These are phyloP conservation scores for Solanum peruvianum DNA, from an alignment of 257 asterid species.

Conservation along the genomic window DNA sequence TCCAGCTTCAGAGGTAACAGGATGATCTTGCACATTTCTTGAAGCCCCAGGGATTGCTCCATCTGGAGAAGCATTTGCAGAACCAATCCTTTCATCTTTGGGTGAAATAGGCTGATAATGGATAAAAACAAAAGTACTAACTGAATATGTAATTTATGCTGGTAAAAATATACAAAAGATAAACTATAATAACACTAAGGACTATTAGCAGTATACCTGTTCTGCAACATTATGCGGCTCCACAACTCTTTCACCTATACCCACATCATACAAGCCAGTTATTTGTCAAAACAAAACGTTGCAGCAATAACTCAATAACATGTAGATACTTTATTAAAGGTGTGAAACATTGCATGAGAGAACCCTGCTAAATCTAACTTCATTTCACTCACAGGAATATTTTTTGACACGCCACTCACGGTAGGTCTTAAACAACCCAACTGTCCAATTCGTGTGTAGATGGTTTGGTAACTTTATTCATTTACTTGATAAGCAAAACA, in stretches of 20 bases:
- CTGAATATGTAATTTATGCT: constrained; percentile 19
- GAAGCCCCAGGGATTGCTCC: constrained; percentile 58
- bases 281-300: constrained; percentile 1
- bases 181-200: background rate
- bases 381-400: background rate
- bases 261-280: constrained; percentile 13
- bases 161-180: constrained; percentile 5
- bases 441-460: background rate
- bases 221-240: constrained; percentile 68
- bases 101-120: constrained; percentile 59
- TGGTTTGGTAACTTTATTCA: background rate
- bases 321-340: background rate
- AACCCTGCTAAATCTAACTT: background rate
- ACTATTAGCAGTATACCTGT: constrained; percentile 36
- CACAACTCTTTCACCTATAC: constrained; percentile 63
- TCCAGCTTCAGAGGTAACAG: constrained; percentile 56
- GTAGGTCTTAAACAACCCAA: background rate
- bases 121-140: constrained; percentile 20
- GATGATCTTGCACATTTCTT: constrained; percentile 47
- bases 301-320: background rate
- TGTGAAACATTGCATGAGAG: background rate
- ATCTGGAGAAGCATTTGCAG: constrained; percentile 61
- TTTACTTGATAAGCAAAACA: background rate
- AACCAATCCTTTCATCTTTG: constrained; percentile 69
- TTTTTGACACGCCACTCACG: background rate